These are phyloP conservation scores for Fusarium camptoceras DNA, from an alignment of 2,329 filamentous ascomycete species.

Conservation along the genomic window DNA sequence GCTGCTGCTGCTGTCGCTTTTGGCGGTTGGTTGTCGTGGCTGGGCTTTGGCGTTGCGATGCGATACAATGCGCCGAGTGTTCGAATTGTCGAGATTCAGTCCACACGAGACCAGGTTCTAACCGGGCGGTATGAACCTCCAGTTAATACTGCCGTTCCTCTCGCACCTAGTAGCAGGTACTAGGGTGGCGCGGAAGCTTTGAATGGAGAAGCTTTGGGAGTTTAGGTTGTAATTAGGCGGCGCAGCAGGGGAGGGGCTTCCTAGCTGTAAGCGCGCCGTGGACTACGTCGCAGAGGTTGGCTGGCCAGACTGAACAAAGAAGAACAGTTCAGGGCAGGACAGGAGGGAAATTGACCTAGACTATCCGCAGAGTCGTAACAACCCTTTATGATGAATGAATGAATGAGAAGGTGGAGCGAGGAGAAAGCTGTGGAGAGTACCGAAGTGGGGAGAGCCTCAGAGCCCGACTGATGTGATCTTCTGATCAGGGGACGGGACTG, in stretches of 20 bases:
- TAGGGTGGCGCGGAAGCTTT: slow-evolving; percentile 33
- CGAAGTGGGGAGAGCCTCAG: slow-evolving; percentile 37
- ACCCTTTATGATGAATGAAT: slow-evolving; percentile 35
- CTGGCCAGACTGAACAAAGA: not conserved
- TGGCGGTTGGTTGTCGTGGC: slow-evolving; percentile 30
- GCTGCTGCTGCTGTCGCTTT: not conserved
- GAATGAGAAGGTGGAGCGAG: slow-evolving; percentile 30
- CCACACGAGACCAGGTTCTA: slow-evolving; percentile 47
- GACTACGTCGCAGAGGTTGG: slow-evolving; percentile 13
- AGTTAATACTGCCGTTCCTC: slow-evolving; percentile 43
- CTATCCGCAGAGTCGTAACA: slow-evolving; percentile 13
- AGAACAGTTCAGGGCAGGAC: slow-evolving; percentile 4
- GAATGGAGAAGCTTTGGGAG: slow-evolving; percentile 30
- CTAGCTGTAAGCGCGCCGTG: slow-evolving; percentile 28
- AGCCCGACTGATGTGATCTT: slow-evolving; percentile 35
- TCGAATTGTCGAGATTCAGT: slow-evolving; percentile 43
- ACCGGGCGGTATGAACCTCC: slow-evolving; percentile 41
- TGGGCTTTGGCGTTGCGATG: slow-evolving; percentile 21
- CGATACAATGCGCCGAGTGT: slow-evolving; percentile 39
- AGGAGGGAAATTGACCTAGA: slow-evolving; percentile 29
- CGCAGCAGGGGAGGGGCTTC: slow-evolving; percentile 37
- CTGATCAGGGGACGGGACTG: slow-evolving; percentile 34
- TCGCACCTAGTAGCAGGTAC: slow-evolving; percentile 21
- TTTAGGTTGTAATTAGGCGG: slow-evolving; percentile 24
- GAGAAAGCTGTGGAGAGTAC: slow-evolving; percentile 31